phyloP scores from a whole-genome alignment of 345 rosid genomes.

The Aquilaria sinensis region DNA sequence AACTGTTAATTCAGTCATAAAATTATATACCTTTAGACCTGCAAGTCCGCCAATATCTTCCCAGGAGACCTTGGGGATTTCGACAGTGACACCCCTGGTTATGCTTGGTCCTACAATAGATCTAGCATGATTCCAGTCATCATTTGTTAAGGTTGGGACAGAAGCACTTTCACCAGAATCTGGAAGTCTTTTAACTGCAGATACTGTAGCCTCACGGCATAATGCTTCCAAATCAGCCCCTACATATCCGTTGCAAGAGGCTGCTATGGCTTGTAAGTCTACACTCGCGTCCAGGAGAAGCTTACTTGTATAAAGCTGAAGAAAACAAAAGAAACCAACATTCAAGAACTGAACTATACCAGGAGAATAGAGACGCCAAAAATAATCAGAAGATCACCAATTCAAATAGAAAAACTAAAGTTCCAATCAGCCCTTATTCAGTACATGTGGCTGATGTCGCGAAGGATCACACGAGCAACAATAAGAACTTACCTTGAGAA shows the following conservation, averaged over 20 bases:
- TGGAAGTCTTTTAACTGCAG: constrained; percentile 50
- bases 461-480: constrained; percentile 7
- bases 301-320: constrained; percentile 78
- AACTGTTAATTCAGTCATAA: background rate
- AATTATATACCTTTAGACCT: constrained; percentile 47
- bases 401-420: too few relatives aligned
- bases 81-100: constrained; percentile 86
- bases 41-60: constrained; percentile 84
- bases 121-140: constrained; percentile 71
- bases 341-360: background rate
- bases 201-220: constrained; percentile 66
- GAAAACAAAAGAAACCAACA: constrained; percentile 10
- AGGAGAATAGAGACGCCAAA: too few relatives aligned
- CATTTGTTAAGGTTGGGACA: constrained; percentile 33
- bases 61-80: constrained; percentile 89
- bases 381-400: too few relatives aligned
- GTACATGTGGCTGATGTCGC: background rate
- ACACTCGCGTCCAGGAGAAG: constrained; percentile 45
- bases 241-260: constrained; percentile 83
- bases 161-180: constrained; percentile 24
- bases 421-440: too few relatives aligned
- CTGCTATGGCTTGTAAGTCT: constrained; percentile 62
- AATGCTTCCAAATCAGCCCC: constrained; percentile 97
- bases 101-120: constrained; percentile 79
- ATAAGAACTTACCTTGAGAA: constrained; percentile 50